Evolutionary conservation across 768 basidiomycete genomes (phyloP).

Genomic region (Leccinum subgranulosum): DNA sequence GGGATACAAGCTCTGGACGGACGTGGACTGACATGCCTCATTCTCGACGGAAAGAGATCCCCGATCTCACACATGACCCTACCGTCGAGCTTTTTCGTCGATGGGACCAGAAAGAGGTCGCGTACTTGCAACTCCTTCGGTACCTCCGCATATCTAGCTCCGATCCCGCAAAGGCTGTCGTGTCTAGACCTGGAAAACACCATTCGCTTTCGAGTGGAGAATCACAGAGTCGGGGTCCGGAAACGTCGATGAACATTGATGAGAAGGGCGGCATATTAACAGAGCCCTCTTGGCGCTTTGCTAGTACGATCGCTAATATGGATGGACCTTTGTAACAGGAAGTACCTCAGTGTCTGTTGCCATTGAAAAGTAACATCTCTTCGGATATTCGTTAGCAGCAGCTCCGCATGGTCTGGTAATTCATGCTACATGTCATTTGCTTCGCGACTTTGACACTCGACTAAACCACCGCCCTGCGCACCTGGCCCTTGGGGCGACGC

Average conservation of each 20-base stretch:
- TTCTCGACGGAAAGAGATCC: conserved; percentile 52
- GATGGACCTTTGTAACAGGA: conserved; percentile 26
- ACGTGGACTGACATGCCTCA: neutral
- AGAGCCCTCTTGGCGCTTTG: conserved; percentile 33
- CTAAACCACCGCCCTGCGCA: neutral
- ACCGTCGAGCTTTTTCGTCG: conserved; percentile 69
- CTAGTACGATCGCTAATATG: conserved; percentile 38
- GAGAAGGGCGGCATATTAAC: conserved; percentile 25
- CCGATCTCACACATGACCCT: conserved; percentile 70
- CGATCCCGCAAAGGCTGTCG: conserved; percentile 42
- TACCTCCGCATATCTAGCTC: conserved; percentile 72
- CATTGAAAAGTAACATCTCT: neutral
- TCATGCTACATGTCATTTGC: neutral
- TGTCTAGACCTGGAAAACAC: conserved; percentile 65
- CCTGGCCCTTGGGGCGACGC: neutral
- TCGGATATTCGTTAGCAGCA: neutral
- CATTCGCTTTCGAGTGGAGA: conserved; percentile 24
- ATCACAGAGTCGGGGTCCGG: conserved; percentile 16
- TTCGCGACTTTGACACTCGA: neutral
- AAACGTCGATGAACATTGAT: conserved; percentile 25
- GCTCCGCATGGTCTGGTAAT: neutral
- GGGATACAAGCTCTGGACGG: neutral
- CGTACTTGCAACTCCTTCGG: conserved; percentile 67
- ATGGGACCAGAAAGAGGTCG: conserved; percentile 77
- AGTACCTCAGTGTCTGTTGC: neutral